These are phyloP conservation scores for Amaranthus cruentus DNA, from an alignment of 148 eudicot species.

Conservation along the genomic window DNA sequence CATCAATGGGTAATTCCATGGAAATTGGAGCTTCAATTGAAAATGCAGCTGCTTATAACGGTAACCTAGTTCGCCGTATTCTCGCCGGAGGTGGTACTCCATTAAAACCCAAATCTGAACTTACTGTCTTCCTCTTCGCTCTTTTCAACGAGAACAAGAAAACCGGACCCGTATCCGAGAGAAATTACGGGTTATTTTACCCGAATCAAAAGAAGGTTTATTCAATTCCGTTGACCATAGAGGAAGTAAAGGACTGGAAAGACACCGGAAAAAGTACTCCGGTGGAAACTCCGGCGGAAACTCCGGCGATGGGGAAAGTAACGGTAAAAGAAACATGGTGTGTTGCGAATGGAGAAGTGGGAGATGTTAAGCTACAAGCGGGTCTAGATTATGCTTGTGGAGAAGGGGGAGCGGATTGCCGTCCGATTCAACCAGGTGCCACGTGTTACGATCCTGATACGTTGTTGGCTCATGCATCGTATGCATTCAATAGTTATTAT, in stretches of 20 bases:
- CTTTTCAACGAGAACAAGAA: constrained; percentile 85
- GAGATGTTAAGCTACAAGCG: constrained; percentile 61
- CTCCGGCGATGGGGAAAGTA: constrained; percentile 1
- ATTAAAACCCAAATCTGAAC: constrained; percentile 53
- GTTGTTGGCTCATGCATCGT: constrained; percentile 80
- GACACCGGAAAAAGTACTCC: constrained; percentile 17
- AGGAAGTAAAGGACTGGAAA: constrained; percentile 34
- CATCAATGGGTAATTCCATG: constrained; percentile 69
- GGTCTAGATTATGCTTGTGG: constrained; percentile 94
- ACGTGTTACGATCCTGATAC: constrained; percentile 86
- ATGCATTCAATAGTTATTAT: constrained; percentile 81
- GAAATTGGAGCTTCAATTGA: constrained; percentile 64
- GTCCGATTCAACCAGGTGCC: constrained; percentile 75
- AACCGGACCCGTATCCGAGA: constrained; percentile 68
- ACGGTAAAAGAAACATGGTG: constrained; percentile 61
- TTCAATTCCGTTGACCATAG: constrained; percentile 52
- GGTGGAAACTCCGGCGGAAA: constrained; percentile 16
- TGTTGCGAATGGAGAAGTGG: constrained; percentile 58
- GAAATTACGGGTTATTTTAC: constrained; percentile 84
- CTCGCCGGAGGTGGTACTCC: constrained; percentile 92
- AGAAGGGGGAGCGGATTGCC: constrained; percentile 82
- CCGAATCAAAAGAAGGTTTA: constrained; percentile 66
- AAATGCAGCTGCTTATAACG: constrained; percentile 82
- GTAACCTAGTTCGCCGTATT: constrained; percentile 50
- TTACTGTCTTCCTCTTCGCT: constrained; percentile 72